phyloP scores from a whole-genome alignment of 2,329 filamentous ascomycete genomes.

The Diaporthe sp. region DNA sequence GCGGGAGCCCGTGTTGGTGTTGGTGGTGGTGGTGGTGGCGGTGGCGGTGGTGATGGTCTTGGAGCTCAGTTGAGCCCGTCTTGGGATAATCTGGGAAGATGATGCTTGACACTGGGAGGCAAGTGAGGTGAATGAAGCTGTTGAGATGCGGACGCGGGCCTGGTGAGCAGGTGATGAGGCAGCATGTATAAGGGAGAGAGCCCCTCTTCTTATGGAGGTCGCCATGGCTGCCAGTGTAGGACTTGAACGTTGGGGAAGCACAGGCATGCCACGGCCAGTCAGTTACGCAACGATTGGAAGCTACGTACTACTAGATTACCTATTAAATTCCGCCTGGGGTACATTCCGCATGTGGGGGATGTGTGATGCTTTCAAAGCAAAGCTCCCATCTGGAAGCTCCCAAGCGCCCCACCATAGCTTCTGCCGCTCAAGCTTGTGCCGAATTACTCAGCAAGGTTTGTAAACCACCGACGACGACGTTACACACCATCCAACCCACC shows the following conservation, averaged over 20 bases:
- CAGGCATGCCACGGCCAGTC: not conserved
- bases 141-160: not conserved
- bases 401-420: slow-evolving; percentile 9
- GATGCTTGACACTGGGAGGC: not conserved
- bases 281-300: not conserved
- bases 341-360: not conserved
- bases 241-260: not conserved
- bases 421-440: not conserved
- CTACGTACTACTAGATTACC: not conserved
- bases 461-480: not conserved
- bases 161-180: not conserved
- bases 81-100: not conserved
- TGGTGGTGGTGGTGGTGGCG: not conserved
- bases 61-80: not conserved
- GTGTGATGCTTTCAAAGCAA: slow-evolving; percentile 14
- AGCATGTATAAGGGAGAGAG: not conserved
- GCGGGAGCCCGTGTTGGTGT: not conserved
- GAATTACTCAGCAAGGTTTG: not conserved
- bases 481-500: not conserved
- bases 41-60: not conserved
- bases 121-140: slow-evolving; percentile 1
- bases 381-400: not conserved
- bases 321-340: not conserved
- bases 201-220: slow-evolving; percentile 11
- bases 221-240: not conserved